Percentiles rank a stretch among this genome's conserved stretches.
Evolutionary conservation across 2,329 filamentous ascomycete genomes (phyloP).

Genomic region (Colletotrichum plurivorum): DNA sequence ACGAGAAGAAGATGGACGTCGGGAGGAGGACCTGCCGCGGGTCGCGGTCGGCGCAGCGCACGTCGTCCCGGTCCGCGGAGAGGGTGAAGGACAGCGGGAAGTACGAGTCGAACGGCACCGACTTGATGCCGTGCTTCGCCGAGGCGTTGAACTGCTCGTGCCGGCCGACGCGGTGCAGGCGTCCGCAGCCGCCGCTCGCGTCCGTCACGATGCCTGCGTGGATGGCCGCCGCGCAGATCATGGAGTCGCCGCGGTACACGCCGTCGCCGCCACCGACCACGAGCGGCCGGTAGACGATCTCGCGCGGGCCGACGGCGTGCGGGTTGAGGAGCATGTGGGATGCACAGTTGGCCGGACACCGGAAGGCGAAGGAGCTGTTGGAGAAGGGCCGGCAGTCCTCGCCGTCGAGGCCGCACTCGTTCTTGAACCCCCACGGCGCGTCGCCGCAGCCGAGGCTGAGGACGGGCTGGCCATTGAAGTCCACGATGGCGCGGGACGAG

Average conservation of each 20-base stretch:
- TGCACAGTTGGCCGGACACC: constrained; percentile 81
- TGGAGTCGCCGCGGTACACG: constrained; percentile 90
- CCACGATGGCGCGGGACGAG: constrained; percentile 24
- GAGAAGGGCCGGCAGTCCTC: constrained; percentile 82
- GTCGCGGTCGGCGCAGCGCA: constrained; percentile 77
- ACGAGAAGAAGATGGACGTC: constrained; percentile 86
- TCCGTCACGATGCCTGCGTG: constrained; percentile 85
- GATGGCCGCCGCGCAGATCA: constrained; percentile 87
- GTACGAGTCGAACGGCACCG: constrained; percentile 85
- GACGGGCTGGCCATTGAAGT: constrained; percentile 9
- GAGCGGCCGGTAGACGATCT: constrained; percentile 74
- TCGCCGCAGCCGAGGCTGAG: constrained; percentile 32
- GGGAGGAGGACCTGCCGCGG: constrained; percentile 87
- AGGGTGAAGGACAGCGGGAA: constrained; percentile 93
- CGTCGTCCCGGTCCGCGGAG: constrained; percentile 65
- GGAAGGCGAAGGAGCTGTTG: constrained; percentile 78
- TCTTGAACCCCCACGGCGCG: constrained; percentile 34
- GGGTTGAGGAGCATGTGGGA: constrained; percentile 77
- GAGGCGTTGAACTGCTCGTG: constrained; percentile 74
- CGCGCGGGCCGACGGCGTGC: constrained; percentile 79
- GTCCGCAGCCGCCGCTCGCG: constrained; percentile 83
- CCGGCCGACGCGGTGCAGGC: constrained; percentile 80
- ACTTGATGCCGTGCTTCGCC: constrained; percentile 79
- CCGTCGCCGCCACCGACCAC: constrained; percentile 80
- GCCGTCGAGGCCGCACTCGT: constrained; percentile 78